Evolutionary conservation across 768 basidiomycete species (phyloP), one percentile per base, ranked within the genome.

Genomic region (Macrolepiota albuminosa): DNA sequence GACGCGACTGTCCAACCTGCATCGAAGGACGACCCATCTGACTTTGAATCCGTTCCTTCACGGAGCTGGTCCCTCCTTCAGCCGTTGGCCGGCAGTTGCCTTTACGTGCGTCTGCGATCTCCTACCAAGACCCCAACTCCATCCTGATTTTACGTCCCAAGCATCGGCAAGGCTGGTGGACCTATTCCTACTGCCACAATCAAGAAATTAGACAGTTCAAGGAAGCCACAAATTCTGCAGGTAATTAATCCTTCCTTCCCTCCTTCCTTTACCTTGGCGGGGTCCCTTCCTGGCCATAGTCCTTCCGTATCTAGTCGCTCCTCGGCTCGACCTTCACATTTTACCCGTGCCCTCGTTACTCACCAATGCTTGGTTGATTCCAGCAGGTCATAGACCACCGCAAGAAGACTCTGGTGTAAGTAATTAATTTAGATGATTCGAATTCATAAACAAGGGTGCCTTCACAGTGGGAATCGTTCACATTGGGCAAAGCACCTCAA

Each of bases 181-280:
- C 95, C 40, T 98, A 98, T 75, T 88, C 93, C 52, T 97, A 91
- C 73, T 94, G 96, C 77, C 95, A 99, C 76, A 91, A 95, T 72
- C 83, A 86, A 54, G 88, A 97, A 75, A 93, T 98, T 62, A 88
- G 95, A 59, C 97, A 99, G 75, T 99, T 98, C 80, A 90, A 90
- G 73, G 94, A 95, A 72, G 77, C 89, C 60, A 77, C 84, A 53
- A 83, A 85, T 65, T 78, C 81, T 63, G 75, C 87, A 73, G 89
- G 90, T 86, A 76, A 78, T 58, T 86, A 76, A 78, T 58, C 63
- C 65, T 63, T 63, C 65, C 64, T 66, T 61, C 63, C 61, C 63
- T 63, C 61, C 60, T 61, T 47, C 37, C 58, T 57, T 58, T 37
- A 18, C 53, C 56, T 61, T 60, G 63, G 57, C 55, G 39, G 31